Base-by-base conservation (phyloP, 2,329 filamentous ascomycete genomes). In the Paraphaeosphaeria minitans region DNA sequence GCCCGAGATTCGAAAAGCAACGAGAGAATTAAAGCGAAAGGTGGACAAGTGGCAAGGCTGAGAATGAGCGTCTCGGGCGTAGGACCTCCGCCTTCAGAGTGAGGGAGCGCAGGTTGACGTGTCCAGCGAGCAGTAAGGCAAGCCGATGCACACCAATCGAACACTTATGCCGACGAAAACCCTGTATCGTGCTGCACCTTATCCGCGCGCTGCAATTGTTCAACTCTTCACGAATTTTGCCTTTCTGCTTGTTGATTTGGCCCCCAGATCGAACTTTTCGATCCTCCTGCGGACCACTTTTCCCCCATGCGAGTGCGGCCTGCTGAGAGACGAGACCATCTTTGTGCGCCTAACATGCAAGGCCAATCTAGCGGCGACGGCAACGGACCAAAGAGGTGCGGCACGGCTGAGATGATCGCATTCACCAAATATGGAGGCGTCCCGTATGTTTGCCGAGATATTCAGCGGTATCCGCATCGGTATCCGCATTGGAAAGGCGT, bases 21-120 rank as follows among this genome's bases (percentile, higher is more conserved):
- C 53, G 63, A 55, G 56, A 55, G 50, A 58, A 57, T 56, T 58
- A 47, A 51, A 35, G 52, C 55, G 56, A 60, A 49, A 47, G 57
- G 57, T 57, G 64, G 57, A 29, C 54, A 35, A 58, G 67, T 67
- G 65, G 63, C 66, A 67, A 66, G 66, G 72, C 68, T 73, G 65
- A 58, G 58, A 64, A 60, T 60, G 65, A 66, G 58, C 59, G 62
- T 66, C 64, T 66, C 62, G 64, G 68, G 61, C 64, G 72, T 68
- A 69, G 66, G 62, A 59, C 41, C 21, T 62, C 70, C 61, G 66
- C 60, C 62, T 66, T 63, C 64, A 59, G 61, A 55, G 39, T 41
- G 61, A 66, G 64, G 65, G 61, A 60, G 53, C 62, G 61, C 41
- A 46, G 64, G 66, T 75, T 76, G 73, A 76, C 73, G 73, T 76